Conservation (phyloP, 1,284 basidiomycete species). For the Gymnopus androsaceus region DNA sequence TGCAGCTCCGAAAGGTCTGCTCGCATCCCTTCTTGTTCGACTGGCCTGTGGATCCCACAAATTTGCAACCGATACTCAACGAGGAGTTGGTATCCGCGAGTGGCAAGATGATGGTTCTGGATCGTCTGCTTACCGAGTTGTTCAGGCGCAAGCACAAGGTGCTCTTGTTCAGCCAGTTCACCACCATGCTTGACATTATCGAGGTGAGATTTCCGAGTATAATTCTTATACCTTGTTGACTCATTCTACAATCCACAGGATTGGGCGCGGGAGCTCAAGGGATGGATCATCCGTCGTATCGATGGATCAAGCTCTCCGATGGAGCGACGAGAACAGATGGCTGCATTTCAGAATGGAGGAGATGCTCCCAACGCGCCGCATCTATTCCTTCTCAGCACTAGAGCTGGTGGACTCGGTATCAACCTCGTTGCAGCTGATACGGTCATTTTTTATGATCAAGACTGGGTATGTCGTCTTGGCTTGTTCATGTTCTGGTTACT, state of each 20-base stretch:
- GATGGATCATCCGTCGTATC: constrained; percentile 84
- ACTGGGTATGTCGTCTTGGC: constrained; percentile 68
- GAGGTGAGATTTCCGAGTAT: constrained; percentile 50
- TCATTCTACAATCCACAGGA: constrained; percentile 47
- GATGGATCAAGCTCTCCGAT: constrained; percentile 82
- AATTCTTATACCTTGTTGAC: not conserved
- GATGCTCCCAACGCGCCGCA: constrained; percentile 65
- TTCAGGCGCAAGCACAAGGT: constrained; percentile 87
- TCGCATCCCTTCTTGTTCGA: constrained; percentile 94
- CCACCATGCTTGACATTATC: constrained; percentile 93
- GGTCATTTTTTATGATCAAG: constrained; percentile 93
- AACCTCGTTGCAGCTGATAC: constrained; percentile 94
- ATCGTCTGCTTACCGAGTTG: constrained; percentile 85
- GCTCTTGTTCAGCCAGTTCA: constrained; percentile 93
- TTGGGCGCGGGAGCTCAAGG: constrained; percentile 84
- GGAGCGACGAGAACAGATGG: constrained; percentile 85
- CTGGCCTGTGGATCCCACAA: constrained; percentile 76
- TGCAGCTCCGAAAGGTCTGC: constrained; percentile 94
- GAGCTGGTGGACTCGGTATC: constrained; percentile 90
- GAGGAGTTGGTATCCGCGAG: constrained; percentile 83
- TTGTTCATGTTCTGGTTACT: not conserved
- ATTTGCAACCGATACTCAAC: constrained; percentile 62
- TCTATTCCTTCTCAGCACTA: constrained; percentile 89
- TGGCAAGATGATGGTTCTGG: constrained; percentile 96
- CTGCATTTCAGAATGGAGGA: constrained; percentile 79